Base-by-base conservation (phyloP, 169 alveolate species). In the Plasmodium berghei region DNA sequence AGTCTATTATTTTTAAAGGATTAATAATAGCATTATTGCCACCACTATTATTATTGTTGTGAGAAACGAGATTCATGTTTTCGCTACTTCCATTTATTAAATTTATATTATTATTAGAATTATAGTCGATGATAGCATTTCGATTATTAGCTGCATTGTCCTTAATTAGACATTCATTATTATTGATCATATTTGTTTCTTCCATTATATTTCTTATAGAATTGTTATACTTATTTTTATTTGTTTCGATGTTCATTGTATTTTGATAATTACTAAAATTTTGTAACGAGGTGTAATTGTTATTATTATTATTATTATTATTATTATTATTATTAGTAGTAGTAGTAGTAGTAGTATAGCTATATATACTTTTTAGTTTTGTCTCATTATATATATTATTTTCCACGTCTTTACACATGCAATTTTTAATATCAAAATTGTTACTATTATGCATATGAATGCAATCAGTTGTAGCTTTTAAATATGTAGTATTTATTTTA, bases 161-260 rank as follows among this genome's bases (percentile, higher is more conserved):
- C 42, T 59, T 42, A 34, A 34, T 34, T 34, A 34, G 42, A 24
- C 20, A n/a, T 14, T 75, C 88, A 20, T 16, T 63, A 8, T 56
- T 26, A 48, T 63, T 75, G 48, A 73, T 49, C 48, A 63, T 14
- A n/a, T 14, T 16, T 73, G 87, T 24, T 12, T 52, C 20, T 52
- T 52, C 20, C 59, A 34, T 34, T 34, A 34, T 34, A 34, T 34
- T 34, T 34, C 42, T 34, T 34, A 34, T 34, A 34, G 42, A 34
- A 34, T 34, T 34, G 42, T 34, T 34, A 34, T 34, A 34, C 42
- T 34, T 34, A 34, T 34, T 16, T 52, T 16, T 52, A 52, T 16
- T 16, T 16, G 1, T 16, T 2, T 52, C 59, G 2, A 52, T 3
- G 20, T 52, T 12, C 20, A 16, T 16, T 52, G 20, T 14, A 52